These are phyloP conservation scores for Serpula lacrymans DNA, from an alignment of 768 basidiomycete genomes.

Conservation along the genomic window DNA sequence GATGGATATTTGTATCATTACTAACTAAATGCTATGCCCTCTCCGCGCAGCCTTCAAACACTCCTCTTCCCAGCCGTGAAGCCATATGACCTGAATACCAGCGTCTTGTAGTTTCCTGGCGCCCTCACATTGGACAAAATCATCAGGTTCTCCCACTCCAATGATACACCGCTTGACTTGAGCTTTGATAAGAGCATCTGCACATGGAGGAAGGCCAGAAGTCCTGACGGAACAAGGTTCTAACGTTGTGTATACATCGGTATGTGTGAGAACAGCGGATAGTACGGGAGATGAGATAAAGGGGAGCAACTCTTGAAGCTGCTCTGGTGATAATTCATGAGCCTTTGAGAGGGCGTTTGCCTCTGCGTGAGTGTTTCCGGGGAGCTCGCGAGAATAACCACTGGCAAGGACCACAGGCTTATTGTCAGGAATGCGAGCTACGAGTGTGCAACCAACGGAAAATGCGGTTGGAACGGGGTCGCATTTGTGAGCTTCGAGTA, in stretches of 20 bases:
- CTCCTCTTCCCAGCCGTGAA: constrained; percentile 69
- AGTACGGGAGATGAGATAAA: constrained; percentile 25
- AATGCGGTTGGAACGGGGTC: constrained; percentile 72
- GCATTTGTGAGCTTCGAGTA: constrained; percentile 71
- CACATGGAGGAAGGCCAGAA: constrained; percentile 83
- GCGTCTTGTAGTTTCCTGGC: constrained; percentile 65
- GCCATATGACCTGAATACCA: constrained; percentile 74
- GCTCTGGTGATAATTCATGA: constrained; percentile 35
- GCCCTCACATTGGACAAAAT: constrained; percentile 94
- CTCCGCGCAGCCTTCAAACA: constrained; percentile 80
- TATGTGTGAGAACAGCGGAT: constrained; percentile 49
- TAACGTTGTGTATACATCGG: constrained; percentile 90
- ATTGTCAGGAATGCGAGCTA: constrained; percentile 40
- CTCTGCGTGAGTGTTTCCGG: constrained; percentile 96
- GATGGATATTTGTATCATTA: not conserved
- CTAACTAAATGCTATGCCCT: constrained; percentile 32
- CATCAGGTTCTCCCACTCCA: constrained; percentile 86
- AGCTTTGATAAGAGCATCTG: constrained; percentile 74
- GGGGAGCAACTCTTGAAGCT: constrained; percentile 46
- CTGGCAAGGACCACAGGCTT: constrained; percentile 60
- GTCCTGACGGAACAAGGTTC: constrained; percentile 93
- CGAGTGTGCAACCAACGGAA: constrained; percentile 86
- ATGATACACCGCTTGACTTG: constrained; percentile 76
- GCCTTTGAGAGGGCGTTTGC: constrained; percentile 87
- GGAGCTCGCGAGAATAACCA: constrained; percentile 87